Base-by-base conservation (phyloP, 2,329 filamentous ascomycete genomes). In the Acrocalymma vagum region DNA sequence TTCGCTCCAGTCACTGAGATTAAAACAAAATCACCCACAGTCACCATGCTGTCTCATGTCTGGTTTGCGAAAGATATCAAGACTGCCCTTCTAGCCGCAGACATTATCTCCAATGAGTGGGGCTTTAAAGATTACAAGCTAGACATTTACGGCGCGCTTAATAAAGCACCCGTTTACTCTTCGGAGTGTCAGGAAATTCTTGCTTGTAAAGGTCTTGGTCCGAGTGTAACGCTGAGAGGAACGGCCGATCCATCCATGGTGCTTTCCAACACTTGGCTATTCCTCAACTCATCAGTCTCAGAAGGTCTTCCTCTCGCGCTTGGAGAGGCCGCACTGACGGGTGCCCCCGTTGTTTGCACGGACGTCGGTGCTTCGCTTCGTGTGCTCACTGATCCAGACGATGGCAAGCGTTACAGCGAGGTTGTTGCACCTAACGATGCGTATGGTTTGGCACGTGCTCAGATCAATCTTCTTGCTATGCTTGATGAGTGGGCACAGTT, bases 341-440 rank as follows among this genome's bases (percentile, higher is more conserved):
- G 78, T 16, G 78, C 78, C 1, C 79, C 79, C 5, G 77, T 82
- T 17, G 78, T 81, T 1, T 79, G 77, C 25, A 82, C 79, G 1
- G 78, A 81, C 45, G 79, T 82, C 6, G 79, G 79, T 20, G 79
- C 79, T 7, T 80, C 78, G 2, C 72, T 79, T 3, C 72, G 78
- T 17, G 78, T 82, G 0, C 69, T 82, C n/a, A 82, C 78, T 0
- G 78, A 82, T 48, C 77, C 75, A 0, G 74, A 74, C 8, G 58
- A 63, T 16, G 67, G 66, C 28, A 68, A 69, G 38, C 70, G 76
- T 17, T 86, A 81, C 68, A 82, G 80, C 48, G 82, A 81, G 42
- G 80, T 86, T 5, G 82, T 86, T 3, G 79, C 83, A 10, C 83
- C 83, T 3, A 86, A 86, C 52, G 83, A 86, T 58, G 76, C 82